A percentile compares a stretch with the other conserved stretches of the same genome.
phyloP scores from a whole-genome alignment of 306 rosid species.

The Rubus parviflorus region DNA sequence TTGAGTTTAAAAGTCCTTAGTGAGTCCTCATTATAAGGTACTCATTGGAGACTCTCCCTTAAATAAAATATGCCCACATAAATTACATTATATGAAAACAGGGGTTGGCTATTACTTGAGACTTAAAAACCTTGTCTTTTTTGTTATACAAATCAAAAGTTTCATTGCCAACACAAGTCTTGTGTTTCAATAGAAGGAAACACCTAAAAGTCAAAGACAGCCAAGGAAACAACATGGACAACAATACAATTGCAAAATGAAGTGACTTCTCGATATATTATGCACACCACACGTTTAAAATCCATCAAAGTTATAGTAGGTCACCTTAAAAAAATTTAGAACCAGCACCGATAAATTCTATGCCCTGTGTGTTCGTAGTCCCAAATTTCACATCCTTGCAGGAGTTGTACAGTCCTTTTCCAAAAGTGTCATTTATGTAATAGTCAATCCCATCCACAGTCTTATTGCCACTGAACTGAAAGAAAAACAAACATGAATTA shows the following conservation, averaged over 20 bases:
- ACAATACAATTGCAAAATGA: conserved; percentile 15
- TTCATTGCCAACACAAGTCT: not conserved
- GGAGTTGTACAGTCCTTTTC: conserved; percentile 66
- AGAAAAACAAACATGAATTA: conserved; percentile 3
- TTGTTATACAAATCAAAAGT: not conserved
- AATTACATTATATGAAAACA: not conserved
- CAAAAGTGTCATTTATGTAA: conserved; percentile 57
- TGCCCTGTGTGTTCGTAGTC: conserved; percentile 93
- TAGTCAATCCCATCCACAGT: conserved; percentile 89
- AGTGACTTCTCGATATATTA: conserved; percentile 15
- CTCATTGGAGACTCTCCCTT: no score
- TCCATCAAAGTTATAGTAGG: conserved; percentile 15
- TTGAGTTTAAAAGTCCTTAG: no score
- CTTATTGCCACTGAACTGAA: conserved; percentile 63
- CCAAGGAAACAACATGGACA: no score
- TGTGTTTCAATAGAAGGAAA: not conserved
- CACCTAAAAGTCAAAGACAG: not conserved
- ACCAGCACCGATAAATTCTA: conserved; percentile 93
- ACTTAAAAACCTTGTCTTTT: not conserved
- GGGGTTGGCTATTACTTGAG: not conserved
- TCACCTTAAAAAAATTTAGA: conserved; percentile 72
- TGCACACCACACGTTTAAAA: conserved; percentile 16
- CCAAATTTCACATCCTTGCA: conserved; percentile 98
- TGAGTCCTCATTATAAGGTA: no score
- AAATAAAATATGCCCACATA: not conserved